These are phyloP conservation scores for Populus hybrid DNA, from an alignment of 441 rosid genomes.

Conservation along the genomic window DNA sequence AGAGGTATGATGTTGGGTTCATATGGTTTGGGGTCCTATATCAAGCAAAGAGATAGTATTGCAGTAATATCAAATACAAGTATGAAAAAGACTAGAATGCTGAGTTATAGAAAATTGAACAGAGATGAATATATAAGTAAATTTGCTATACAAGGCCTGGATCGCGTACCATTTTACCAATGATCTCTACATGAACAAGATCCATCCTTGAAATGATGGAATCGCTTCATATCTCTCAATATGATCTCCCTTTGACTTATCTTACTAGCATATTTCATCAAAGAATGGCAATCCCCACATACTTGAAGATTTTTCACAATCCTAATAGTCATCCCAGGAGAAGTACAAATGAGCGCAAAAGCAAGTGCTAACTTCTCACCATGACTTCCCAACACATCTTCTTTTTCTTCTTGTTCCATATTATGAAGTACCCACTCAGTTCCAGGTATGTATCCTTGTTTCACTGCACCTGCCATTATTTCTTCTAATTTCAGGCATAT, in stretches of 20 bases:
- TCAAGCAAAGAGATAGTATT: not conserved
- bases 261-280: conserved; percentile 54
- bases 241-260: conserved; percentile 47
- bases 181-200: conserved; percentile 59
- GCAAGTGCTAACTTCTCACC: conserved; percentile 67
- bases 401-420: conserved; percentile 71
- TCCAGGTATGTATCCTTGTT: conserved; percentile 54
- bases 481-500: conserved; percentile 45
- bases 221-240: conserved; percentile 59
- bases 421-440: conserved; percentile 58
- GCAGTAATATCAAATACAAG: not conserved
- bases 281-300: conserved; percentile 67
- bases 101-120: not conserved
- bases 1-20: not conserved
- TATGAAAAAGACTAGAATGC: not conserved
- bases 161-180: conserved; percentile 43
- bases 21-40: not conserved
- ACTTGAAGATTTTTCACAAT: conserved; percentile 55
- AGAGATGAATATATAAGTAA: not conserved
- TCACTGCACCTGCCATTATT: conserved; percentile 36
- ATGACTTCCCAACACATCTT: conserved; percentile 50
- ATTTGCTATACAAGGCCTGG: not conserved
- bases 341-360: conserved; percentile 47
- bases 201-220: conserved; percentile 68
- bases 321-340: conserved; percentile 40